A percentile compares a stretch with the other conserved stretches of the same genome.
phyloP scores from a whole-genome alignment of 2,329 filamentous ascomycete species.

The Neoscytalidium dimidiatum region DNA sequence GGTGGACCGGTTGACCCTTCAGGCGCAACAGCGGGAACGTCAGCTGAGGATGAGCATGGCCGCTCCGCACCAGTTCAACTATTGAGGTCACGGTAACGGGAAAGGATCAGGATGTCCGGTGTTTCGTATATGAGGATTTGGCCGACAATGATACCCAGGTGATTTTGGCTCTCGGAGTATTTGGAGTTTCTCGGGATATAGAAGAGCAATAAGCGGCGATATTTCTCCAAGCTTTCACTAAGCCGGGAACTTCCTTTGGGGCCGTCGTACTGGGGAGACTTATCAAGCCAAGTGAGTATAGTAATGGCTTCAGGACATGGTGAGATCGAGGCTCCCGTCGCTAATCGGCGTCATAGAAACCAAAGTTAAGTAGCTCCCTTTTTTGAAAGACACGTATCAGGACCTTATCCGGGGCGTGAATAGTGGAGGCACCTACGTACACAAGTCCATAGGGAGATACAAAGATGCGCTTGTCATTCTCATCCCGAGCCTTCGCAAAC shows the following conservation, averaged over 20 bases:
- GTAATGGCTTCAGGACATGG: too few species aligned
- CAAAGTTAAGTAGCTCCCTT: neutral
- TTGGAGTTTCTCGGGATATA: neutral
- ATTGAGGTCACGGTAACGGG: neutral
- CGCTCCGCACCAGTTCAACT: conserved; percentile 43
- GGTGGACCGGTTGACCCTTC: conserved; percentile 80
- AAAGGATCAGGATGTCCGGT: neutral
- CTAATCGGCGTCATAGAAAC: neutral
- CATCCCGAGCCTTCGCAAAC: neutral
- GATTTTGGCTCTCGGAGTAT: neutral
- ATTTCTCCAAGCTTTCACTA: neutral
- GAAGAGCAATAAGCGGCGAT: neutral
- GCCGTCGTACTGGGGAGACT: too few species aligned
- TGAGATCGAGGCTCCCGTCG: too few species aligned
- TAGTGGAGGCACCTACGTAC: neutral
- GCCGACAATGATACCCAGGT: neutral
- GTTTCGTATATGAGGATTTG: neutral
- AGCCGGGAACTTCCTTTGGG: neutral
- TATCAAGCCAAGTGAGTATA: too few species aligned
- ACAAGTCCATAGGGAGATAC: too few species aligned
- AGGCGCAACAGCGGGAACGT: conserved; percentile 75
- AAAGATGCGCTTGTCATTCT: neutral
- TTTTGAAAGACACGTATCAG: neutral
- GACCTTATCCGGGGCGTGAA: neutral
- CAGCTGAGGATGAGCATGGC: conserved; percentile 75